Evolutionary conservation across 306 rosid genomes (phyloP).

Genomic region (Notholithocarpus densiflorus): DNA sequence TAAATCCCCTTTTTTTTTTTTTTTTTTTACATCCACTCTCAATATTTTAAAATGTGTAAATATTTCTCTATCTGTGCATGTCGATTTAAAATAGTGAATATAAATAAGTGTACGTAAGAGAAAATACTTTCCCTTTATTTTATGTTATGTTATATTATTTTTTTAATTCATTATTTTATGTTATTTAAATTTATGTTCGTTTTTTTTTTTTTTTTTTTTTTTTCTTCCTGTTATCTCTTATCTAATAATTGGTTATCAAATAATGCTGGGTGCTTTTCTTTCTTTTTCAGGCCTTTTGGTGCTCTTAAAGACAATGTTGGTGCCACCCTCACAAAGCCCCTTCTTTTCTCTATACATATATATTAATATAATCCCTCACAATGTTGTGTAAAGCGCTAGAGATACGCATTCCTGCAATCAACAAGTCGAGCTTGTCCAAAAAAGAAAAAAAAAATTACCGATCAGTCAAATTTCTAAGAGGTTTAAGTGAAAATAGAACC

Average conservation of each 20-base stretch:
- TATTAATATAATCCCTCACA: not conserved
- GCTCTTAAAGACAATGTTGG: slow-evolving; percentile 4
- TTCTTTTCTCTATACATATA: not conserved
- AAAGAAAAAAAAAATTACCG: not conserved
- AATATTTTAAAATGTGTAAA: no score
- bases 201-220: not conserved
- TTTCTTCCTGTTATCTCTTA: not conserved
- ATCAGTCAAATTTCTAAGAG: not conserved
- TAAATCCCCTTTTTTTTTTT: no score
- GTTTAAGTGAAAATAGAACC: not conserved
- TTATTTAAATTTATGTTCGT: no score
- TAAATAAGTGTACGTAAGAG: no score
- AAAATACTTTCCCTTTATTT: no score
- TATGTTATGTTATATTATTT: not conserved
- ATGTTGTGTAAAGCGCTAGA: not conserved
- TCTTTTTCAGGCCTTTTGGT: not conserved
- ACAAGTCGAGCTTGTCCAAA: not conserved
- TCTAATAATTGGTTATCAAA: not conserved
- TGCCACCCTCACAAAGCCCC: not conserved
- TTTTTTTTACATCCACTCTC: not conserved
- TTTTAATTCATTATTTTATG: no score
- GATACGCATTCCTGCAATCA: not conserved
- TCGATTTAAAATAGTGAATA: no score
- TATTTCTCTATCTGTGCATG: no score
- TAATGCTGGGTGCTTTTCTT: not conserved